Base-by-base conservation (phyloP, 2,329 filamentous ascomycete species). In the Aureobasidium lini region DNA sequence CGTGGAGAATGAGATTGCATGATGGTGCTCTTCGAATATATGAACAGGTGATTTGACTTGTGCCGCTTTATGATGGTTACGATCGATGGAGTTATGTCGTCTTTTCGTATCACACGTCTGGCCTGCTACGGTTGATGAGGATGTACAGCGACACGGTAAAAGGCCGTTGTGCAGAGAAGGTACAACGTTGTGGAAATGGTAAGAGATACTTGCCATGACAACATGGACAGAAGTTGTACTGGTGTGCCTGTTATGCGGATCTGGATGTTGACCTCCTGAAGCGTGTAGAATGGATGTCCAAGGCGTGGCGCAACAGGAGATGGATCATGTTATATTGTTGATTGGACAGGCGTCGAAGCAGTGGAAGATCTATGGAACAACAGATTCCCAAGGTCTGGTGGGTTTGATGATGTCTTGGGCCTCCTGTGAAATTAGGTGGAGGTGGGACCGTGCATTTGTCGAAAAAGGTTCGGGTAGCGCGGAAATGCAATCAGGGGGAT, bases 171-270 rank as follows among this genome's bases (percentile, higher is more conserved):
- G 31, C 3, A 28, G 42, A 46, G 32, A 23, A 23, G 42, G 8
- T 44, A 16, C 11, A 46, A 46, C 52, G 52, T 37, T 46, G 31
- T 29, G 42, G 36, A 29, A 54, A 54, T 54, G 52, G 11, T 34
- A 37, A 29, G 40, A 46, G 39, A 44, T 57, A 46, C 52, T 57
- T 57, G 52, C 42, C 52, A 57, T 57, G 52, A 57, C 52, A 37
- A 57, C 52, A 40, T 4, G 52, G 40, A 32, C 8, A 13, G 28
- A 10, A 57, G 52, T 44, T 43, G 39, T 34, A 36, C 29, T 40
- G 52, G 34, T 29, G 6, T 37, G 39, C n/a, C 13, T 53, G n/a
- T 23, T 36, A n/a, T 10, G 28, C 11, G n/a, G 42, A 46, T 13
- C 16, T 37, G 13, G 2, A 15, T 28, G 29, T 36, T 23, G 39